These are phyloP conservation scores for Metschnikowia gruessii DNA, from an alignment of 805 yeast genomes.

Conservation along the genomic window DNA sequence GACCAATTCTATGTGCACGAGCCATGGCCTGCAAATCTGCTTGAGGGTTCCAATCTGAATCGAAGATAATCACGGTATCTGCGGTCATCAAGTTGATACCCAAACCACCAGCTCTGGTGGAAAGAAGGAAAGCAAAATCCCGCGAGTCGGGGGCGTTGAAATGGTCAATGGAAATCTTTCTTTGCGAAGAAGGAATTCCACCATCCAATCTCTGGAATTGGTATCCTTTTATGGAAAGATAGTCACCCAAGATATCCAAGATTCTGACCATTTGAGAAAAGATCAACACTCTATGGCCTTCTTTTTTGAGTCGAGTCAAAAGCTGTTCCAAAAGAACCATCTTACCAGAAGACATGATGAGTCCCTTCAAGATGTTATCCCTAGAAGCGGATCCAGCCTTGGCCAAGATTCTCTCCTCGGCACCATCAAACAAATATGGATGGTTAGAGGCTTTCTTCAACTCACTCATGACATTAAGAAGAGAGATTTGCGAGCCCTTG, in stretches of 20 bases:
- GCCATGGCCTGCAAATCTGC: slow-evolving; percentile 99
- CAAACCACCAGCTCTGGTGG: slow-evolving; percentile 98
- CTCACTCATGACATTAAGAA: slow-evolving; percentile 91
- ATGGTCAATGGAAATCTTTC: slow-evolving; percentile 94
- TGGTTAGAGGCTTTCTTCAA: slow-evolving; percentile 96
- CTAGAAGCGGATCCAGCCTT: slow-evolving; percentile 63
- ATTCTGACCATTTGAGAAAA: slow-evolving; percentile 98
- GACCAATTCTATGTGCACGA: slow-evolving; percentile 99
- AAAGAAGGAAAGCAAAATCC: slow-evolving; percentile 84
- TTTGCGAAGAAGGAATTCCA: slow-evolving; percentile 89
- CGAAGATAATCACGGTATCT: slow-evolving; percentile 96
- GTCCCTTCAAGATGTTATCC: slow-evolving; percentile 80
- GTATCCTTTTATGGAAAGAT: slow-evolving; percentile 79
- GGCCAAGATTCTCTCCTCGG: slow-evolving; percentile 76
- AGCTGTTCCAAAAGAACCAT: slow-evolving; percentile 94
- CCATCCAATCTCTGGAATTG: slow-evolving; percentile 94
- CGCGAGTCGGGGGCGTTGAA: slow-evolving; percentile 91
- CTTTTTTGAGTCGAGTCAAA: slow-evolving; percentile 77
- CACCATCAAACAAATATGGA: slow-evolving; percentile 91
- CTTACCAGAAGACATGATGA: slow-evolving; percentile 97
- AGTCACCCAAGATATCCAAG: slow-evolving; percentile 93
- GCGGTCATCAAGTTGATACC: slow-evolving; percentile 99
- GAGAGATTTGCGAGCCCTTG: slow-evolving; percentile 69
- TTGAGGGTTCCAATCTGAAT: slow-evolving; percentile 99
- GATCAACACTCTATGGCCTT: slow-evolving; percentile 93